Evolutionary conservation across 345 rosid genomes (phyloP), one percentile per base, ranked within the genome.

Genomic region (Gossypium turneri): DNA sequence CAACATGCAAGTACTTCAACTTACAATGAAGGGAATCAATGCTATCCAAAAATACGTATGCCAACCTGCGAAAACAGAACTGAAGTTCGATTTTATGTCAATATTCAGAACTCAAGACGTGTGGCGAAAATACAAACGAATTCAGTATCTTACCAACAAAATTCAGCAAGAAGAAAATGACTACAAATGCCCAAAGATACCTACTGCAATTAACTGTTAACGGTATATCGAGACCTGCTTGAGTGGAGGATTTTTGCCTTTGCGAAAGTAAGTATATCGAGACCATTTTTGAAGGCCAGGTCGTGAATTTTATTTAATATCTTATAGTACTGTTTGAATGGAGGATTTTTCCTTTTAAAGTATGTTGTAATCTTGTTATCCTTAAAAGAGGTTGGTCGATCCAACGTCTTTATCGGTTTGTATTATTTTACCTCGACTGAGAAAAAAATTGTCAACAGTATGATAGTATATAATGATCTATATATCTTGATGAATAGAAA

Each of bases 171-270:
- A 94, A 76, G 85, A 94, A 94, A 73, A 89, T n/a, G 71, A 85
- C 89, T 76, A 92, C 93, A 55, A 92, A 92, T 57, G 90, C 56
- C 98, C 97, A 92, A 55, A 94, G 97, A 60, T 89, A 94, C 97
- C 98, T 1, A 78, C 98, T 94, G 92, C 82, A 83, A 50, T 24
- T 27, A 65, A 22, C 55, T 8, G 61, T 29, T 12, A 19, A 29
- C 7, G 1, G 0, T 34, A 34, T 34, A 29, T 3, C 5, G 34
- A 29, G 5, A 29, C 34, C 5, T 3, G 4, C 34, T 29, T 29
- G 34, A 29, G 34, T 3, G 34, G 5, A 29, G 34, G 34, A 29
- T 29, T 29, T 29, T 29, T 29, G 5, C 5, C 34, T 29, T 29
- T 4, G 34, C 4, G 4, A 29, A 29, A 29, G 34, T 4, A 29